Conservation (phyloP, 371 early-diverging fungal genomes). For the Sporodiniella umbellata region DNA sequence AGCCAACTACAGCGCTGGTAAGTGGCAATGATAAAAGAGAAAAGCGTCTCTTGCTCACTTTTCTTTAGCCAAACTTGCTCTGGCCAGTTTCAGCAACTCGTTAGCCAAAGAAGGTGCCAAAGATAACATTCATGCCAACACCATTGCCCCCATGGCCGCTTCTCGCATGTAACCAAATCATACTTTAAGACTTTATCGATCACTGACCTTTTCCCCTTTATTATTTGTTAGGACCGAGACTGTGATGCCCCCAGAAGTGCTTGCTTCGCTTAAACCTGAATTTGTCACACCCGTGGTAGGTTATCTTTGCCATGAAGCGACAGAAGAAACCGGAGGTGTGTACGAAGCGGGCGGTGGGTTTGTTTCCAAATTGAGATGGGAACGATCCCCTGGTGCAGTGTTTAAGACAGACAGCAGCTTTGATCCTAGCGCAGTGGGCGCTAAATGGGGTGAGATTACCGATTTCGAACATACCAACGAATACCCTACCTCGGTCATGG, state of each 20-base stretch:
- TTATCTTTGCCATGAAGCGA: conserved; percentile 87
- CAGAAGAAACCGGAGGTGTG: conserved; percentile 82
- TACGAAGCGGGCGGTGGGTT: conserved; percentile 97
- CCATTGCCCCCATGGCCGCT: conserved; percentile 97
- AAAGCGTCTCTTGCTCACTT: too few species aligned
- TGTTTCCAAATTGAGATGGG: conserved; percentile 90
- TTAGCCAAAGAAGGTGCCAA: conserved; percentile 93
- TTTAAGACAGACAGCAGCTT: conserved; percentile 91
- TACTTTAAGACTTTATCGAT: background rate
- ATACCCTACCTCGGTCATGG: conserved; percentile 76
- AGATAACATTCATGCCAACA: conserved; percentile 90
- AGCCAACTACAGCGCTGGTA: conserved; percentile 88
- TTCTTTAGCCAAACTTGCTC: conserved; percentile 83
- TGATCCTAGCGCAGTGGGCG: conserved; percentile 78
- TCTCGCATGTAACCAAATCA: conserved; percentile 72
- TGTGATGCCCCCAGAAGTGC: conserved; percentile 91
- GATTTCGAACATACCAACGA: conserved; percentile 66
- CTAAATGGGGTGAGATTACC: conserved; percentile 73
- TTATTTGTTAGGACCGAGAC: conserved; percentile 66
- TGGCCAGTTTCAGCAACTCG: conserved; percentile 87
- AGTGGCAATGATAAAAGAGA: conserved; percentile 1
- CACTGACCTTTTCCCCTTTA: background rate
- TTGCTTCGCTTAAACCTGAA: conserved; percentile 93
- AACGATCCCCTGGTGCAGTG: conserved; percentile 86
- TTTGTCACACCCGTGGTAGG: conserved; percentile 95